These are phyloP conservation scores for Saturnispora zaruensis DNA, from an alignment of 805 yeast species.

Conservation along the genomic window DNA sequence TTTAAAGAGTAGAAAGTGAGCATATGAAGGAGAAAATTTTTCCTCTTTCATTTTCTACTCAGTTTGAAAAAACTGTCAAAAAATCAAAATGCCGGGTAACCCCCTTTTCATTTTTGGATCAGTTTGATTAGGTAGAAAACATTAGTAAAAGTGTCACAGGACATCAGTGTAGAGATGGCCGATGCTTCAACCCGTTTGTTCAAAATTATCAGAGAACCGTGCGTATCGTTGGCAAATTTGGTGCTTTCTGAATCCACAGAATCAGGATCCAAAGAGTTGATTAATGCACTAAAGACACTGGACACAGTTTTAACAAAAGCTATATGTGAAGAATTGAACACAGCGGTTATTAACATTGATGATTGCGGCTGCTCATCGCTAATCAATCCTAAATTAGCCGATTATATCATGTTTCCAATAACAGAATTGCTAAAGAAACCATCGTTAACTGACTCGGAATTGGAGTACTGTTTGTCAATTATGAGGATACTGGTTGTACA, in stretches of 20 bases:
- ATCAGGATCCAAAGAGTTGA: constrained; percentile 25
- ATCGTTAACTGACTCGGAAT: constrained; percentile 35
- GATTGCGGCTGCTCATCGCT: constrained; percentile 1
- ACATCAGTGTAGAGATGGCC: background rate
- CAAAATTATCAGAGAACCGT: constrained; percentile 30
- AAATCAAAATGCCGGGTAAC: constrained; percentile 3
- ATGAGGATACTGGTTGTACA: constrained; percentile 35
- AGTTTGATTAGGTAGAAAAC: background rate
- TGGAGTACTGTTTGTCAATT: constrained; percentile 38
- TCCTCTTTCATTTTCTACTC: background rate
- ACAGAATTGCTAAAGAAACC: constrained; percentile 43
- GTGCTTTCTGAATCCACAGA: constrained; percentile 33
- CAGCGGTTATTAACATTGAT: constrained; percentile 3
- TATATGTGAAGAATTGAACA: background rate
- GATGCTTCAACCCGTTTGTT: constrained; percentile 15
- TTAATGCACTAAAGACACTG: constrained; percentile 29
- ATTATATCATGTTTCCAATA: constrained; percentile 55
- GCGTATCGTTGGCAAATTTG: constrained; percentile 37
- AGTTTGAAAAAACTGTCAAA: background rate
- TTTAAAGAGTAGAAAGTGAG: background rate
- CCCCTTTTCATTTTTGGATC: background rate
- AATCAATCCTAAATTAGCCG: constrained; percentile 40
- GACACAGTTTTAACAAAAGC: constrained; percentile 13
- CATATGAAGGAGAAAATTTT: background rate
- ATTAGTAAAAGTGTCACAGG: background rate